phyloP scores from a whole-genome alignment of 768 basidiomycete genomes.

The Pleurotus sapidus region DNA sequence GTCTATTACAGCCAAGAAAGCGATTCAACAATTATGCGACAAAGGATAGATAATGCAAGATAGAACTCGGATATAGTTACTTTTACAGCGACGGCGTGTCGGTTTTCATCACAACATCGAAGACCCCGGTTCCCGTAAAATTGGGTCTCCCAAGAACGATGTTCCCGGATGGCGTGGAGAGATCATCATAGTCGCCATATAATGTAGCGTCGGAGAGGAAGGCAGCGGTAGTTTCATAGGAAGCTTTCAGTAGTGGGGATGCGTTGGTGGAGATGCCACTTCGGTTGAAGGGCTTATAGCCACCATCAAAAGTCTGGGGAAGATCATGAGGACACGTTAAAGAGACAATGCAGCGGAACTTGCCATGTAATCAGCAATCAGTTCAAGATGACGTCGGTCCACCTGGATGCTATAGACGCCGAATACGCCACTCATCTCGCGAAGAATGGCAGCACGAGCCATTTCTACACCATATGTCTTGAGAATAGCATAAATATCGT shows the following conservation, averaged over 20 bases:
- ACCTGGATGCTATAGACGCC: slow-evolving; percentile 95
- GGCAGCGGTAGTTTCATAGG: slow-evolving; percentile 92
- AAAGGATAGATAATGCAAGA: slow-evolving; percentile 4
- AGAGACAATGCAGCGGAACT: slow-evolving; percentile 20
- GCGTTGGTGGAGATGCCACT: slow-evolving; percentile 90
- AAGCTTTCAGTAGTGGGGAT: slow-evolving; percentile 96
- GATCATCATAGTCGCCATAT: slow-evolving; percentile 92
- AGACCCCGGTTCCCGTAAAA: slow-evolving; percentile 91
- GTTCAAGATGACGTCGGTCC: slow-evolving; percentile 87
- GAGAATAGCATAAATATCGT: slow-evolving; percentile 91
- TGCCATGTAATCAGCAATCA: slow-evolving; percentile 99
- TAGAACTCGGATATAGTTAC: not conserved
- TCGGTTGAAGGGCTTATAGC: slow-evolving; percentile 97
- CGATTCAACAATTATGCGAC: not conserved
- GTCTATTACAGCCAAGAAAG: slow-evolving; percentile 2
- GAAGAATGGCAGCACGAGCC: slow-evolving; percentile 86
- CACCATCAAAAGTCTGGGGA: slow-evolving; percentile 90
- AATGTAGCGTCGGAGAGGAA: slow-evolving; percentile 95
- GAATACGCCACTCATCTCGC: slow-evolving; percentile 91
- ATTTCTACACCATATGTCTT: slow-evolving; percentile 97
- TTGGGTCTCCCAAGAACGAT: slow-evolving; percentile 89
- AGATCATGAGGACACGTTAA: not conserved
- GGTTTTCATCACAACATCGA: slow-evolving; percentile 75
- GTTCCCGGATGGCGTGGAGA: slow-evolving; percentile 86
- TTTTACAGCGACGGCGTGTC: slow-evolving; percentile 11